phyloP scores from a whole-genome alignment of 306 rosid genomes.

The Medicago truncatula region MtrunA17r5.0-ANR NC_053042.1:7974501-7975000 shows the following conservation, averaged over 20 bases:
- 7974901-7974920: constrained; percentile 97
- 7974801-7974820: not conserved
- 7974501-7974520: constrained; percentile 29
- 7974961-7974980: constrained; percentile 95
- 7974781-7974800: not conserved
- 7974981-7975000: constrained; percentile 98
- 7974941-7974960: constrained; percentile 99
- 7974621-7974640: not conserved
- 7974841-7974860: not conserved
- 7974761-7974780: not conserved
- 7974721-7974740: not conserved
- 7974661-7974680: not conserved
- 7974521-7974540: not conserved
- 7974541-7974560: constrained; percentile 5
- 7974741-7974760: constrained; percentile 8
- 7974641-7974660: constrained; percentile 4
- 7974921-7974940: constrained; percentile 96
- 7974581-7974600: constrained; percentile 11
- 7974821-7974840: constrained; percentile 11
- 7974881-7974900: constrained; percentile 24
- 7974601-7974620: not conserved
- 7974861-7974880: constrained; percentile 22
- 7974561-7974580: constrained; percentile 30
- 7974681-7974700: not conserved
- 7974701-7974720: not conserved